Evolutionary conservation across 495 filamentous ascomycete species (phyloP), one percentile per base, ranked within the genome.

Genomic region (Trichocladium antarcticum): DNA sequence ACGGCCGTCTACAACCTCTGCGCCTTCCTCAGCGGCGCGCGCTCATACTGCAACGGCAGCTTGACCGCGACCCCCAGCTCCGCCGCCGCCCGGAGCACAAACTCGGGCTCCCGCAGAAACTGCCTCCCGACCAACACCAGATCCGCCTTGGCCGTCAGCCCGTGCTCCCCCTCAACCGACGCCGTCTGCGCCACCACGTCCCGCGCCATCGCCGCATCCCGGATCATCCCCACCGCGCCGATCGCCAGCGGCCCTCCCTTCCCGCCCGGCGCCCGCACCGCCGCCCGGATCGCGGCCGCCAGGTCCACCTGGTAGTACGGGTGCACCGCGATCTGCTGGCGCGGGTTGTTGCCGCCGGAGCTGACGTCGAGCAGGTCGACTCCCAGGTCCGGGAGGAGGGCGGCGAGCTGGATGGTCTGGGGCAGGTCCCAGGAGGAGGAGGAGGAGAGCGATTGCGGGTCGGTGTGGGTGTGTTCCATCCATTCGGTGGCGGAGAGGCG

Each of bases 361-460:
- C 76, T 82, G 38, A 89, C 79, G 62, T 93, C 87, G 14, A 90
- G 64, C 3, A 90, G 61, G 64, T 90, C 87, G 20, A 93, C 71
- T 4, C 81, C 85, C 2, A 76, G 63, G 8, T 73, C 77, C 0
- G 82, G 75, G 0, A 89, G 71, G 21, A 82, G 59, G 54, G 77
- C 75, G 12, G 83, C 81, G 2, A 93, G 70, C 50, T 62, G 55
- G 42, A 80, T 71, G 19, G 75, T 83, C 32, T 84, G 67, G 21
- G 75, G 67, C 31, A 87, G 57, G 28, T 77, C 75, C 86, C 85
- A 89, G 35, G 74, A 74, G 10, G 77, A n/a, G n/a, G n/a, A n/a
- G n/a, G n/a, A n/a, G n/a, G n/a, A n/a, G n/a, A n/a, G n/a, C n/a
- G n/a, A n/a, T n/a, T n/a, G 77, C 7, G 63, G 53, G 39, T 67